phyloP scores from a whole-genome alignment of 2,329 filamentous ascomycete genomes.

The Colletotrichum tabaci region DNA sequence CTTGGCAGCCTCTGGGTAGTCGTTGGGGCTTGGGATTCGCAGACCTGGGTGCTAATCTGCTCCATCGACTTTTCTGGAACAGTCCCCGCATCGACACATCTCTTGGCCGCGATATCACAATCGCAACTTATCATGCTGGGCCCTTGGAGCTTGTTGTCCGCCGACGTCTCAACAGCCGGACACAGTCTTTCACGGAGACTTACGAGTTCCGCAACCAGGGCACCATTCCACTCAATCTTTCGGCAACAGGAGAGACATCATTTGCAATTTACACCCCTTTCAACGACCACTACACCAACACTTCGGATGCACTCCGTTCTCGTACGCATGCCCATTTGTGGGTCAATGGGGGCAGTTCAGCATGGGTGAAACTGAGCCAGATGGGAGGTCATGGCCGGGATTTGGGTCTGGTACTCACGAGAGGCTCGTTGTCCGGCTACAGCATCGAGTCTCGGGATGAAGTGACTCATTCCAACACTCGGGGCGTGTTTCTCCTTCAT shows the following conservation, averaged over 20 bases:
- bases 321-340: conserved; percentile 37
- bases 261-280: conserved; percentile 39
- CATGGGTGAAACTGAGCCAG: conserved; percentile 40
- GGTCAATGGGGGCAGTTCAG: conserved; percentile 34
- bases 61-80: conserved; percentile 38
- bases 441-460: conserved; percentile 40
- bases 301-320: conserved; percentile 20
- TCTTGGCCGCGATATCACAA: neutral
- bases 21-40: conserved; percentile 39
- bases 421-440: conserved; percentile 34
- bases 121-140: conserved; percentile 14
- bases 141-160: conserved; percentile 26
- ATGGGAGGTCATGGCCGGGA: conserved; percentile 37
- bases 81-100: conserved; percentile 24
- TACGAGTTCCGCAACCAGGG: conserved; percentile 35
- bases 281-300: conserved; percentile 42
- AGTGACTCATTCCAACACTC: conserved; percentile 36
- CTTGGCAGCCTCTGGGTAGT: conserved; percentile 40
- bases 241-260: conserved; percentile 20
- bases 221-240: conserved; percentile 14
- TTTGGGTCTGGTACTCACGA: conserved; percentile 36
- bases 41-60: conserved; percentile 25
- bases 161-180: conserved; percentile 17
- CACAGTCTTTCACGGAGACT: conserved; percentile 28
- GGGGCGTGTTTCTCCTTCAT: conserved; percentile 38